Conservation (phyloP, 345 rosid genomes). For the Eucalyptus cloeziana region DNA sequence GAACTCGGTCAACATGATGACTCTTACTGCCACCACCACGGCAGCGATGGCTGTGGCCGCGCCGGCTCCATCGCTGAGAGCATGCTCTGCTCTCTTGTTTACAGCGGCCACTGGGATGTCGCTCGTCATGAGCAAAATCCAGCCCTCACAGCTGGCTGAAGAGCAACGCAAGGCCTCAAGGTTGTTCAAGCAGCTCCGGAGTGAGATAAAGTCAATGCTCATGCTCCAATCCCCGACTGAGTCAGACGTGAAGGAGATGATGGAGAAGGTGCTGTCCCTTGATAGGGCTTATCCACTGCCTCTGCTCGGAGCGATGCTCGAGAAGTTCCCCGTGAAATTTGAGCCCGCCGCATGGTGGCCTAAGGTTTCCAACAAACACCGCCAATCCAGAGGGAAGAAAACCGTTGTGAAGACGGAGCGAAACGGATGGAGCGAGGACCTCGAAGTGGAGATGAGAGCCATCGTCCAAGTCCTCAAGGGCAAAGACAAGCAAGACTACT, state of each 20-base stretch:
- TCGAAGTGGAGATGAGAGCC: conserved; percentile 28
- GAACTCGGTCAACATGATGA: conserved; percentile 58
- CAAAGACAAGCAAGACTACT: conserved; percentile 26
- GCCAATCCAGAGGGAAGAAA: background rate
- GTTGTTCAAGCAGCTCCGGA: background rate
- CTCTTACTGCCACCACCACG: conserved; percentile 36
- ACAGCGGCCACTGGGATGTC: background rate
- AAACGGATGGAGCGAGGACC: conserved; percentile 20
- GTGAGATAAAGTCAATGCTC: background rate
- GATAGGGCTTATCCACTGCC: conserved; percentile 26
- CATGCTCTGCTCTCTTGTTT: background rate
- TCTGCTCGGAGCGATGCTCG: conserved; percentile 18
- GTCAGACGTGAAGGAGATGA: conserved; percentile 1
- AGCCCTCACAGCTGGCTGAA: background rate
- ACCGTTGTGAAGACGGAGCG: background rate
- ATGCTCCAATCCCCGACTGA: background rate
- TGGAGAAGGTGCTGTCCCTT: conserved; percentile 12
- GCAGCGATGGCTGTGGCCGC: background rate
- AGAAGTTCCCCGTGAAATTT: conserved; percentile 14
- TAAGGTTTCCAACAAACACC: background rate
- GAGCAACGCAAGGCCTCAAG: background rate
- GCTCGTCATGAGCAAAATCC: conserved; percentile 2
- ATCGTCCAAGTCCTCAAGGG: conserved; percentile 9
- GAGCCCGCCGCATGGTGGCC: conserved; percentile 24
- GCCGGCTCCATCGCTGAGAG: background rate